These are phyloP conservation scores for Rhizophagus sp. DNA, from an alignment of 192 early-diverging fungal species.

Conservation along the genomic window DNA sequence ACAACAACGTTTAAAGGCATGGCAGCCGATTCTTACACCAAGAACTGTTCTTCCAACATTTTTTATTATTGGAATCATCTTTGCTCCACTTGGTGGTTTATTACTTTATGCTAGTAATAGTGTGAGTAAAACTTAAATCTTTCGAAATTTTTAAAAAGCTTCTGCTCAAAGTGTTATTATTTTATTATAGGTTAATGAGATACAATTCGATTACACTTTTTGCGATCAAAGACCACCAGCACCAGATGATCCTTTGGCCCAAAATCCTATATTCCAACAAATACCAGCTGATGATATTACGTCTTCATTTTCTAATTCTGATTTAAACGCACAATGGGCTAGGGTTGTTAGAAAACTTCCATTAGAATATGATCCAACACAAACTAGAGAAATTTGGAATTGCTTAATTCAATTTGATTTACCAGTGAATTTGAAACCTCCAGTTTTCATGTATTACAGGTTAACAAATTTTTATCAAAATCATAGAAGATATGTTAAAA, in stretches of 20 bases:
- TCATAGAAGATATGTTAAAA: constrained; percentile 94
- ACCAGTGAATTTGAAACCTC: constrained; percentile 66
- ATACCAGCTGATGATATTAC: constrained; percentile 24
- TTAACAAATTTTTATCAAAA: constrained; percentile 99
- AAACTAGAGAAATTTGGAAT: constrained; percentile 17
- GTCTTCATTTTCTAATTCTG: constrained; percentile 29
- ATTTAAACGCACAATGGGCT: constrained; percentile 1
- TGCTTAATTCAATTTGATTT: constrained; percentile 78
- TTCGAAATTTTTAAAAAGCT: neutral
- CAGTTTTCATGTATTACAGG: constrained; percentile 93
- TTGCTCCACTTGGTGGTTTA: constrained; percentile 93
- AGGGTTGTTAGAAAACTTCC: neutral
- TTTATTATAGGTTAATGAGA: constrained; percentile 69
- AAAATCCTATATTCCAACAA: neutral
- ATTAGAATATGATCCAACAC: neutral
- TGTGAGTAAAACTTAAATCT: constrained; percentile 44
- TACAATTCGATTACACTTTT: constrained; percentile 92
- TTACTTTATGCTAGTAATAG: constrained; percentile 85
- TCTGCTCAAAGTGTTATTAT: neutral
- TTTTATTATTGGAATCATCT: constrained; percentile 90
- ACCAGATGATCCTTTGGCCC: neutral
- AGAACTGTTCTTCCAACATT: constrained; percentile 97
- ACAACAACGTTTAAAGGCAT: constrained; percentile 98
- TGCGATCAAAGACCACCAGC: constrained; percentile 54
- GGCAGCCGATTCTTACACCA: constrained; percentile 98